Evolutionary conservation across 768 basidiomycete species (phyloP), one percentile per base, ranked within the genome.

Genomic region (Termitomyces sp.): DNA sequence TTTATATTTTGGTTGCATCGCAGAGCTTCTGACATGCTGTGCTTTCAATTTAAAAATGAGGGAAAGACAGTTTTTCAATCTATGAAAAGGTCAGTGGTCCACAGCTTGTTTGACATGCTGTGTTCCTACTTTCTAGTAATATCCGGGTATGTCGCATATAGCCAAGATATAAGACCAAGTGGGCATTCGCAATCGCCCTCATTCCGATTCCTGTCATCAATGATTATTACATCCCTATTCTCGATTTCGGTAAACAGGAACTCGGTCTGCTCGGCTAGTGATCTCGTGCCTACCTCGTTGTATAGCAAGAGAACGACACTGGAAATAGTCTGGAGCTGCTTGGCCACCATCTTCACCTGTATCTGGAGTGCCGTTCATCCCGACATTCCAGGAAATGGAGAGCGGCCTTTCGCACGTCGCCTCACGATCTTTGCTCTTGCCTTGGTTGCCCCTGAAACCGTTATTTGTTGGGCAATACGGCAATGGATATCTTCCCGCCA

Each of bases 321-420:
- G 54, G 41, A 59, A 8, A 68, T 70, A 1, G 27, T 68, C 8
- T 60, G 58, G 61, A 64, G 68, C 51, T 70, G 67, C 52, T 32
- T 66, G 28, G 19, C 45, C 14, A 46, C 45, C 27, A 30, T 46
- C 28, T 46, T 46, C 17, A 28, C 45, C n/a, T 46, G 45, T 30
- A 46, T n/a, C 11, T 46, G 45, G 45, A 46, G 30, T 16, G 45
- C 69, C 7, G 59, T 67, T 14, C 68, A 69, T 35, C 68, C 67
- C 0, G 65, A 70, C 34, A 59, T 69, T 17, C 69, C 64, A 3
- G n/a, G 21, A 53, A 7, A 17, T 25, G 27, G 56, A 57, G 40
- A 46, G 51, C 27, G 41, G 30, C 27, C 28, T 32, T 27, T 44
- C 3, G 9, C 37, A 10, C 54, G 37, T 9, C 45, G 45, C 11